A percentile compares a stretch with the other conserved stretches of the same genome.
phyloP scores from a whole-genome alignment of 2,329 filamentous ascomycete species.

The Albifimbria verrucaria region DNA sequence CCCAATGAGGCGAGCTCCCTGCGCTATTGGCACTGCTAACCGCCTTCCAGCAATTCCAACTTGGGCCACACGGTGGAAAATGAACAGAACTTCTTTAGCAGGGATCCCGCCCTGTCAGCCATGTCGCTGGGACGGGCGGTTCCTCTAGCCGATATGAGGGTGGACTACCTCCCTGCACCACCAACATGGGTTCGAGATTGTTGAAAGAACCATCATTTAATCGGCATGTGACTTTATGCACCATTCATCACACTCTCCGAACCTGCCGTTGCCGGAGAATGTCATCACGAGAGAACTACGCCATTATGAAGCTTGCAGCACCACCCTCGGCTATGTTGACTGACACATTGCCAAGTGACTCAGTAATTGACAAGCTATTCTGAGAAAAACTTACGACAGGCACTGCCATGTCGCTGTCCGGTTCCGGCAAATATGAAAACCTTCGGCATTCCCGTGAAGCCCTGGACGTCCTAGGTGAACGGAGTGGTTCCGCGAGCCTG shows the following conservation, averaged over 20 bases:
- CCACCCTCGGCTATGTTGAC: too few species aligned
- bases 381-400: too few species aligned
- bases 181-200: not conserved
- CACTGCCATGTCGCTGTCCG: too few species aligned
- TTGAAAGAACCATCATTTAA: not conserved
- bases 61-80: not conserved
- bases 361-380: too few species aligned
- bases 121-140: not conserved
- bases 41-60: not conserved
- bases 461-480: too few species aligned
- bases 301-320: too few species aligned
- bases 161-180: not conserved
- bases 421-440: too few species aligned
- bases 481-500: too few species aligned
- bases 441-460: too few species aligned
- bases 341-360: too few species aligned
- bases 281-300: not conserved
- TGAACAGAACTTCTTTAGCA: not conserved
- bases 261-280: not conserved
- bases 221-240: not conserved
- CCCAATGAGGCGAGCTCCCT: not conserved
- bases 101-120: not conserved
- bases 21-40: not conserved
- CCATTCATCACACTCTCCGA: not conserved
- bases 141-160: not conserved